These are phyloP conservation scores for button mushroom (Agaricus bisporus) DNA, from an alignment of 768 basidiomycete genomes.

Conservation along the genomic window DNA sequence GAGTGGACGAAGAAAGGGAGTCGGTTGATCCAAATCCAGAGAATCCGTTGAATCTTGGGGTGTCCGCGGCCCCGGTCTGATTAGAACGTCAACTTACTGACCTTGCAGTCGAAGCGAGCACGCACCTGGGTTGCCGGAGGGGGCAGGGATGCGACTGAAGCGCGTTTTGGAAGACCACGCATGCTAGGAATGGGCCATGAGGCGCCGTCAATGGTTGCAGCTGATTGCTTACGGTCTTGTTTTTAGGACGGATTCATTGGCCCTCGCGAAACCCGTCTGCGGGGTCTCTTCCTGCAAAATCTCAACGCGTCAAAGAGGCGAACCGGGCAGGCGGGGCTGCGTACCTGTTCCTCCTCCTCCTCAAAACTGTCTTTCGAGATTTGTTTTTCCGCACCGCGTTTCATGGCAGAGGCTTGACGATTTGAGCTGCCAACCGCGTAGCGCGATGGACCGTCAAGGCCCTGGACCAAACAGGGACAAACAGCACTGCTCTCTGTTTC, in stretches of 20 bases:
- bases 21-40: conserved; percentile 43
- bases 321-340: background rate
- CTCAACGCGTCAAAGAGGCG: conserved; percentile 1
- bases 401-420: conserved; percentile 32
- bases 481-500: background rate
- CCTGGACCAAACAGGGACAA: background rate
- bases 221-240: conserved; percentile 45
- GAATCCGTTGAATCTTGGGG: conserved; percentile 43
- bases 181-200: conserved; percentile 40
- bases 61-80: conserved; percentile 22
- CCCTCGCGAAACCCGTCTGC: conserved; percentile 42
- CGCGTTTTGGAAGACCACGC: conserved; percentile 53
- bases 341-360: conserved; percentile 30
- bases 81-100: background rate
- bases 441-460: background rate
- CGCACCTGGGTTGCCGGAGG: background rate
- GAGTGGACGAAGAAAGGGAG: conserved; percentile 19
- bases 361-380: conserved; percentile 49
- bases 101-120: background rate
- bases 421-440: too few species aligned
- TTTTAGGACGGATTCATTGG: conserved; percentile 50
- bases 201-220: background rate
- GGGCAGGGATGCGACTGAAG: conserved; percentile 14
- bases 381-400: conserved; percentile 71
- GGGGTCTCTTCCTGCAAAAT: conserved; percentile 15